These are phyloP conservation scores for Gossypium longicalyx DNA, from an alignment of 345 rosid genomes.

Conservation along the genomic window DNA sequence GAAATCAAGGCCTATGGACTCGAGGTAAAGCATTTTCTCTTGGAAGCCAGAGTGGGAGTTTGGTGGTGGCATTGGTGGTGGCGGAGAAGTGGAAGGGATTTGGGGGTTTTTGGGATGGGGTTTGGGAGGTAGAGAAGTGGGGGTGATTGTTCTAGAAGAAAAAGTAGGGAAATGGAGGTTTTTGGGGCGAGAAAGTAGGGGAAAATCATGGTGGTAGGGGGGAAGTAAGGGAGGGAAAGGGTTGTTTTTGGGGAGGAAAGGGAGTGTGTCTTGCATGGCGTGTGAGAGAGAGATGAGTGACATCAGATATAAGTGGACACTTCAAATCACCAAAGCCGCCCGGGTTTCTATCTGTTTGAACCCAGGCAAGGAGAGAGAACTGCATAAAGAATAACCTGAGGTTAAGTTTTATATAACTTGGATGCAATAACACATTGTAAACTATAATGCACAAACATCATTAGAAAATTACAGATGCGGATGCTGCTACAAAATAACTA, in stretches of 20 bases:
- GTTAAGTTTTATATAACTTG: not conserved
- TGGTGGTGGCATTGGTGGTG: not conserved
- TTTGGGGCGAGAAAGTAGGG: not conserved
- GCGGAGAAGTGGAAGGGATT: not conserved
- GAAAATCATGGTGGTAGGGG: not conserved
- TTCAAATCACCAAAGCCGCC: constrained; percentile 98
- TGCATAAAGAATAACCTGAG: constrained; percentile 19
- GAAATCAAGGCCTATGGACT: not conserved
- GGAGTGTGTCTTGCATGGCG: not conserved
- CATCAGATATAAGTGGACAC: constrained; percentile 80
- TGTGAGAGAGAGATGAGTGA: constrained; percentile 28
- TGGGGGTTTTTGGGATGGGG: not conserved
- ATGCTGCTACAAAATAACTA: not conserved
- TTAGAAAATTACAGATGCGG: not conserved
- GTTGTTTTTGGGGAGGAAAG: not conserved
- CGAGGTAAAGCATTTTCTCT: not conserved
- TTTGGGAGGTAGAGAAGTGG: not conserved
- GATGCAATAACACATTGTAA: constrained; percentile 1
- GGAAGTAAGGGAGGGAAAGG: not conserved
- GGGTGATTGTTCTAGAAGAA: not conserved
- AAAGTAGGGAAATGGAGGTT: not conserved
- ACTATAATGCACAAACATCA: not conserved
- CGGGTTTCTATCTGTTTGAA: constrained; percentile 94
- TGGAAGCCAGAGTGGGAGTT: not conserved
- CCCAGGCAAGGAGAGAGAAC: constrained; percentile 99